These are phyloP conservation scores for Volvox africanus DNA, from an alignment of 139 green algal species.

Conservation along the genomic window DNA sequence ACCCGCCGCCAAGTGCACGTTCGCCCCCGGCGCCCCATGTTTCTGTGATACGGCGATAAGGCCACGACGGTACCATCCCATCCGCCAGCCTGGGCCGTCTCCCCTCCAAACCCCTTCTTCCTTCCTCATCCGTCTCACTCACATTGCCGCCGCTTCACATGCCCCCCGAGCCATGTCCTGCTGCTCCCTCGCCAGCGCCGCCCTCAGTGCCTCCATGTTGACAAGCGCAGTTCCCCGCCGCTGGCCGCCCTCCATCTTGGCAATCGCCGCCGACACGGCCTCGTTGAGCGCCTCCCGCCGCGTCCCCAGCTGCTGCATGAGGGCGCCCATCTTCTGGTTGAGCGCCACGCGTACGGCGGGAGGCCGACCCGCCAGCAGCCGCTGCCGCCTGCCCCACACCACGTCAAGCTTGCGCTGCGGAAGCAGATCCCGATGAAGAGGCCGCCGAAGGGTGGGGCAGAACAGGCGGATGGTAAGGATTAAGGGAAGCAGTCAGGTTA, in stretches of 20 bases:
- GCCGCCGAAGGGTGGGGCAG: not conserved
- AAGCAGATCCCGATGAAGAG: not conserved
- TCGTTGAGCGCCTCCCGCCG: not conserved
- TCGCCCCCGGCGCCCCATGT: too few species aligned
- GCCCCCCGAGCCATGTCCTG: not conserved
- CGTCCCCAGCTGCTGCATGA: slow-evolving; percentile 4
- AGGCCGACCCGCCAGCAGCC: not conserved
- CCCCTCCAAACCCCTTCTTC: not conserved
- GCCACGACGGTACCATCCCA: too few species aligned
- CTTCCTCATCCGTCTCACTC: not conserved
- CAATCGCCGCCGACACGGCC: not conserved
- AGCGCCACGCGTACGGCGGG: not conserved
- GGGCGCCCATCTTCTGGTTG: not conserved
- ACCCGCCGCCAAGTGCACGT: too few species aligned
- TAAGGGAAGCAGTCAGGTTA: not conserved
- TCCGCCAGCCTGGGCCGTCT: not conserved
- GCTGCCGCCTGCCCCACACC: slow-evolving; percentile 5
- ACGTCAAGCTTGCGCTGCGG: slow-evolving; percentile 17
- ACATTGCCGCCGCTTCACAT: not conserved
- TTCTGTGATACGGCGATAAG: too few species aligned
- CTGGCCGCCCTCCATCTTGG: not conserved
- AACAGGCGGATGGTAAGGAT: not conserved
- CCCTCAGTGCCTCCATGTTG: not conserved
- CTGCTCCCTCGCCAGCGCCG: not conserved
- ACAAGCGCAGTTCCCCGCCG: not conserved